Evolutionary conservation across 108 stramenopile genomes (phyloP), one percentile per base, ranked within the genome.

Genomic region (Nitzschia inconspicua): DNA sequence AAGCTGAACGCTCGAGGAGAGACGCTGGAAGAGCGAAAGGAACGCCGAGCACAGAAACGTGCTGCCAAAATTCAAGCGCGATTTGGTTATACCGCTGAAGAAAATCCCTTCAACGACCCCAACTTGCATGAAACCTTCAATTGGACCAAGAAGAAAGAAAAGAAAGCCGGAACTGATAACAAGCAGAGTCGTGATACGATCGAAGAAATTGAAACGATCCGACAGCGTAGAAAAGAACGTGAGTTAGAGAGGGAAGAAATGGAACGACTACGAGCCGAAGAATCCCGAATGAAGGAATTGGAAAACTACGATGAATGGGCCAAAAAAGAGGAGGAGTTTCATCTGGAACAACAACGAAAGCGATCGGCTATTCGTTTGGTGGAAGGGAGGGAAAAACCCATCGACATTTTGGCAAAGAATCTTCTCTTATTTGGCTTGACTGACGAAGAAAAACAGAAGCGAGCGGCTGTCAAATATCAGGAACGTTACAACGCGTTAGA

Each of bases 101-200:
- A 94, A 13, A 99, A 99, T 73, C 99, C 99, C 5, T 99, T 98
- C 59, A 88, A 97, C 4, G 99, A 99, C 70, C 81, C 94, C n/a
- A 95, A 98, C 59, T 72, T 99, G 18, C 84, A 91, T 47, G 84
- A 95, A 60, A 86, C 74, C 27, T 99, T 99, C 63, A 81, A 87
- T 3, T 99, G 99, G 99, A 89, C 80, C 63, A 96, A 97, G 69
- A 95, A 87, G 75, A 75, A 86, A 63, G 79, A 84, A 58, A 36
- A 64, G 19, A 13, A 43, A 22, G 18, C 52, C 19, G 26, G 46
- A 22, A 57, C 64, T 9, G 58, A 48, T 2, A 53, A 49, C 3
- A 39, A 54, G 32, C 43, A 73, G 13, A 91, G 88, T 28, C 77
- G 75, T 37, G 73, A 93, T n/a, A 85, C 86, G 7, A 60, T 98